phyloP scores from a whole-genome alignment of 306 rosid genomes.

The Fagus crenata region DNA sequence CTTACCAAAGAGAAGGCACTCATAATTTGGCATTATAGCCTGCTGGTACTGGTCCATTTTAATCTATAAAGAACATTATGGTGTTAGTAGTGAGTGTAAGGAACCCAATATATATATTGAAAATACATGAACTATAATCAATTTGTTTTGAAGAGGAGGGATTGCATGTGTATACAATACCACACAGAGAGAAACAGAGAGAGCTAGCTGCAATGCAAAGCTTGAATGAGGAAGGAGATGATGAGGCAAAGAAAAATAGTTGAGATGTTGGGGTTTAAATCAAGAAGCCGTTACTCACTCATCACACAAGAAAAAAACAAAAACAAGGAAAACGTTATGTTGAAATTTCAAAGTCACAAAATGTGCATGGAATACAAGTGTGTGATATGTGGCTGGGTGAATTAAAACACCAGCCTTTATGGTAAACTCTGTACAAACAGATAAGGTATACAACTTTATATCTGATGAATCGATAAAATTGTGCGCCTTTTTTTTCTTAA shows the following conservation, averaged over 20 bases:
- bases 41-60: constrained; percentile 15
- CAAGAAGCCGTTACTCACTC: not conserved
- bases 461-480: no score
- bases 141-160: not conserved
- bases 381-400: no score
- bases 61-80: not conserved
- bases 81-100: not conserved
- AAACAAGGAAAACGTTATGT: not conserved
- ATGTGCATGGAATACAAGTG: no score
- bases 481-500: no score
- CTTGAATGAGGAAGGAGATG: no score
- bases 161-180: not conserved
- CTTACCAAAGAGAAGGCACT: constrained; percentile 35
- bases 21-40: constrained; percentile 21
- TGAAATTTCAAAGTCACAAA: no score
- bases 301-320: not conserved
- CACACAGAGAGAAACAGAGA: not conserved
- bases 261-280: no score
- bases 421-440: no score
- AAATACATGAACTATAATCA: not conserved
- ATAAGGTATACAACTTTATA: no score
- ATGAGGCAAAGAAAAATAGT: no score
- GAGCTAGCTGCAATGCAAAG: not conserved
- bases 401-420: no score
- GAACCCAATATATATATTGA: not conserved